Base-by-base conservation (phyloP, 1,284 basidiomycete species). In the Cutaneotrichosporon sp. region DNA sequence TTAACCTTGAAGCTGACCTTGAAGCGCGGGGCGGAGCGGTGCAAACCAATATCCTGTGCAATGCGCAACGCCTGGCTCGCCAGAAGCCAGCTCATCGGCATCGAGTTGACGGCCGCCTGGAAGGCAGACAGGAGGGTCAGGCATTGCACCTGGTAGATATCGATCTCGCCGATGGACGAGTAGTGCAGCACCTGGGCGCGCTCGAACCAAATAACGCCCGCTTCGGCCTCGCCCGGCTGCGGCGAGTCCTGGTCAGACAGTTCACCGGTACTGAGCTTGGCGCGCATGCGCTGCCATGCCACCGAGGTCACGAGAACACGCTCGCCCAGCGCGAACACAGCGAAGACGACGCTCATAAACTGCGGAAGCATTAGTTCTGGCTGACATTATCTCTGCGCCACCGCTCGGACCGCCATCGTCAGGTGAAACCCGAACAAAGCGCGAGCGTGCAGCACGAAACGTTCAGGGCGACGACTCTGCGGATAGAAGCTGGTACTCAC, bases 61-160 rank as follows among this genome's bases (percentile, higher is more conserved):
- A 87, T 87, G 61, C 91, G 87, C 52, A 94, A 86, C 32, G 90
- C 91, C 77, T 94, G 91, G 51, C 92, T 91, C 56, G 91, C 86
- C 57, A 93, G 83, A 66, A 94, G 85, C 91, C 91, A 95, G 31
- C 90, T 90, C 81, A 92, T 91, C 1, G 91, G 92, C 65, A 94
- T 85, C 72, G 91, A 92, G 75, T 94, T 94, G 70, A 94, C 86
- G 60, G 90, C 90, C 72, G 91, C 92, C 65, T 94, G 83, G 82
- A 92, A 94, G 1, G 91, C 90, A 42, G 92, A 89, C 83, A 93
- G 86, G 61, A 94, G 84, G 67, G 91, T 86, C 76, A 92, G 88
- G 78, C 89, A 90, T 81, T 94, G 91, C 40, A 94, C 91, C 79
- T 94, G 92, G 55, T 87, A 85, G 55, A 90, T 73, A 68, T 83